Evolutionary conservation across 1,284 basidiomycete genomes (phyloP).

Genomic region (Cryptococcus amylolentus): DNA sequence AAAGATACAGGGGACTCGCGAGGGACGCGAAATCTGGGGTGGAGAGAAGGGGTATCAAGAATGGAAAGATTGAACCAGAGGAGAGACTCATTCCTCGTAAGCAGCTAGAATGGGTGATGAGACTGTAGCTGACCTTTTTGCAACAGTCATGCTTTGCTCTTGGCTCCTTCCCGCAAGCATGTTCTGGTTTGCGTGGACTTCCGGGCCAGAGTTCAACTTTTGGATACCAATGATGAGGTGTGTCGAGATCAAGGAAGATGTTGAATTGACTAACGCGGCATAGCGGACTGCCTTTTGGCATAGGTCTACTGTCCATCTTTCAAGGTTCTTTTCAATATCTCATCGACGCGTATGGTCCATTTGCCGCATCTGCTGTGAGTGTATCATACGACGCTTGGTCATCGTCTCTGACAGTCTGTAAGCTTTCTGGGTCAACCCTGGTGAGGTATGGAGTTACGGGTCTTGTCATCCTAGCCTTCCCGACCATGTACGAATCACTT

Average conservation of each 20-base stretch:
- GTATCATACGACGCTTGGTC: not conserved
- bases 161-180: conserved; percentile 22
- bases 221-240: conserved; percentile 30
- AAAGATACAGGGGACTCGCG: conserved; percentile 16
- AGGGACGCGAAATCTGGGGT: conserved; percentile 20
- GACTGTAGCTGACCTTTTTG: not conserved
- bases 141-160: conserved; percentile 18
- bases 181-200: conserved; percentile 35
- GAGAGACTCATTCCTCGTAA: conserved; percentile 27
- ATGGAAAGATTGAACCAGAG: conserved; percentile 27
- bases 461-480: conserved; percentile 24
- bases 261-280: not conserved
- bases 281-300: conserved; percentile 24
- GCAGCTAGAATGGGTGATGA: conserved; percentile 1
- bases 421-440: conserved; percentile 25
- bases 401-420: not conserved
- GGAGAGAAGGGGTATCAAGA: conserved; percentile 18
- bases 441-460: conserved; percentile 25
- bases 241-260: not conserved
- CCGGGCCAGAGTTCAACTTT: conserved; percentile 14
- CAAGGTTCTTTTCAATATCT: conserved; percentile 28
- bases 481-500: conserved; percentile 23
- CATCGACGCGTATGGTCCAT: conserved; percentile 31
- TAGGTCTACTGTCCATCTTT: conserved; percentile 27
- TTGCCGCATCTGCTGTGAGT: conserved; percentile 29